Evolutionary conservation across 441 rosid genomes (phyloP), one percentile per base, ranked within the genome.

Genomic region (Flueggea neowawraea): DNA sequence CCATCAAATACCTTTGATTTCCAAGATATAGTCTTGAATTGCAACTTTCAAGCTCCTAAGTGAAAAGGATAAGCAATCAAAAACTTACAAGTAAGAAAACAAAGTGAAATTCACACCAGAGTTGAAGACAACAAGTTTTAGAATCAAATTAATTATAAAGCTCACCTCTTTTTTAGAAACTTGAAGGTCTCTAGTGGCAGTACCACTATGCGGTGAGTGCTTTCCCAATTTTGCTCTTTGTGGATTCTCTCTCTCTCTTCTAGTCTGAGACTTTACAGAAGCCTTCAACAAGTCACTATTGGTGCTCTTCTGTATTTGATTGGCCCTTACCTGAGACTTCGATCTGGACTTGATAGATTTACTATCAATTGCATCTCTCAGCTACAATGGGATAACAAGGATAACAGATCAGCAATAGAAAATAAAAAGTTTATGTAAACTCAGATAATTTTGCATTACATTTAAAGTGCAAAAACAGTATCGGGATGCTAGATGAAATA

Each of bases 1-100:
- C 48, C 11, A 63, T 31, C 5, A 49, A 56, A 31, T 80, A 91
- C 97, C 95, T 84, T 74, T 65, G 74, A 57, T 55, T 68, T 60
- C 54, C 79, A 58, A 17, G 32, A 63, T 76, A 69, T 62, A 54
- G 50, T 63, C 78, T 87, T 49, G 73, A 57, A 54, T 55, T 67
- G 54, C 41, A 61, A 56, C 66, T 75, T 66, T 75, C 72, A 64
- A 69, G 69, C 65, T 81, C 80, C 85, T 86, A 75, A 36, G 52
- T 43, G 45, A 50, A 57, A 68, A 59, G 31, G 53, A 51, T 66
- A 43, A 33, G 52, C 41, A 55, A 56, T 56, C 59, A 39, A 51
- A 11, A 39, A 60, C 28, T 55, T 17, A 57, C 12, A 60, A 55
- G 31, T 17, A 13, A 17, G 39, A 60, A 31, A 9, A 6, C 0